phyloP scores from a whole-genome alignment of 2,329 filamentous ascomycete species.

The Penicillium capsulatum region DNA sequence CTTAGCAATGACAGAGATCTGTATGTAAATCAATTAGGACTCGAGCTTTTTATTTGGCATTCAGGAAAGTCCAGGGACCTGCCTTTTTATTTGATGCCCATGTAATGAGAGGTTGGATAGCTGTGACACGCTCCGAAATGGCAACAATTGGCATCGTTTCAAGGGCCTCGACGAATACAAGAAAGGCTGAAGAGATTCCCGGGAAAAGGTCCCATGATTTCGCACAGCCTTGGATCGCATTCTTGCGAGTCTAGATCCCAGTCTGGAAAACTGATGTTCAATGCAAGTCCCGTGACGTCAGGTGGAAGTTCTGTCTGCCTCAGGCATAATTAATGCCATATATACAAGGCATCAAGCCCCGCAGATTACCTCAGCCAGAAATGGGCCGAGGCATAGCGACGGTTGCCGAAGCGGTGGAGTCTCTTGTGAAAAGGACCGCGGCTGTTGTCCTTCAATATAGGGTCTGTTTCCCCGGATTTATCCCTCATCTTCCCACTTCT shows the following conservation, averaged over 20 bases:
- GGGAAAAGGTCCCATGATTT: background rate
- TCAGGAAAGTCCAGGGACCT: constrained; percentile 2
- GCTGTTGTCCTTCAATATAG: constrained; percentile 18
- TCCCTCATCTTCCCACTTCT: constrained; percentile 9
- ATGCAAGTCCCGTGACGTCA: constrained; percentile 2
- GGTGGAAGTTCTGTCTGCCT: background rate
- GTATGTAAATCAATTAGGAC: background rate
- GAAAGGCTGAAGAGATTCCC: too few relatives aligned
- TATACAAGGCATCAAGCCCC: too few relatives aligned
- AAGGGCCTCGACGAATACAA: background rate
- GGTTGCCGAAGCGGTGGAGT: background rate
- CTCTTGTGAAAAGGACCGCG: constrained; percentile 13
- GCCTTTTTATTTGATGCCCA: constrained; percentile 8
- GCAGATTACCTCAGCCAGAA: too few relatives aligned
- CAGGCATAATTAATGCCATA: too few relatives aligned
- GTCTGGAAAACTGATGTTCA: too few relatives aligned
- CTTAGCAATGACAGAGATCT: background rate
- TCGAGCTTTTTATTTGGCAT: background rate
- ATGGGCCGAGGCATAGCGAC: constrained; percentile 16
- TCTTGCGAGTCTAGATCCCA: background rate
- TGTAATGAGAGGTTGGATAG: constrained; percentile 4
- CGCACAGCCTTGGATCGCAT: constrained; percentile 5
- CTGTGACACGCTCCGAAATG: constrained; percentile 7
- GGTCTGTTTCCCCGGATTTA: constrained; percentile 20
- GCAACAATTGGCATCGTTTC: constrained; percentile 6